Conservation (phyloP, 441 rosid genomes). For the Pelargonium australe region DNA sequence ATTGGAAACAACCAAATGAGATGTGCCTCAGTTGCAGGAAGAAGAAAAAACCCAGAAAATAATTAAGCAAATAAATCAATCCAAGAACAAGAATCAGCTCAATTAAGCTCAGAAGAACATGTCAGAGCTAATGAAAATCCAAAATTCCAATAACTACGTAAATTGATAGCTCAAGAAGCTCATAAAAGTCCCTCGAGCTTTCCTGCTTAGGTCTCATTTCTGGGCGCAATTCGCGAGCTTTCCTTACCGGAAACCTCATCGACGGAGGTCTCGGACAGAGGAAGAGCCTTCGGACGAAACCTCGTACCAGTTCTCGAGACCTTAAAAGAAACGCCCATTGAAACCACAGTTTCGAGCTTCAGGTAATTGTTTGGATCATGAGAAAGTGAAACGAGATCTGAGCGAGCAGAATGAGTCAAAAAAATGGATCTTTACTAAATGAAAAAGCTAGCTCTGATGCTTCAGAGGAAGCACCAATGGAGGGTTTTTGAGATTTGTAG, state of each 20-base stretch:
- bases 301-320: constrained; percentile 64
- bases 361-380: not conserved
- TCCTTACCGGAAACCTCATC: constrained; percentile 29
- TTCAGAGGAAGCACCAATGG: not conserved
- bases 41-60: too few species aligned
- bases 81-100: not conserved
- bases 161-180: too few species aligned
- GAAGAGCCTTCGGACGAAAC: constrained; percentile 46
- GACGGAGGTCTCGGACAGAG: constrained; percentile 31
- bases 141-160: not conserved
- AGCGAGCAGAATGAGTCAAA: not conserved
- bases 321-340: constrained; percentile 83
- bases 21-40: too few species aligned
- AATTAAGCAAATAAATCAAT: too few species aligned
- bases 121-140: not conserved
- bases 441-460: not conserved
- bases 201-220: constrained; percentile 4
- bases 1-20: too few species aligned
- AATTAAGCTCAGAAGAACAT: not conserved
- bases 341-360: not conserved
- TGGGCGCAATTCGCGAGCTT: constrained; percentile 18
- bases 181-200: constrained; percentile 41
- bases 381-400: not conserved
- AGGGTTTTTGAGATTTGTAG: constrained; percentile 1
- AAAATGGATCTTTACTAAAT: not conserved